A percentile compares a stretch with the other conserved stretches of the same genome.
These are phyloP conservation scores for Aspergillus sparsus DNA, from an alignment of 495 filamentous ascomycete genomes.

Conservation along the genomic window DNA sequence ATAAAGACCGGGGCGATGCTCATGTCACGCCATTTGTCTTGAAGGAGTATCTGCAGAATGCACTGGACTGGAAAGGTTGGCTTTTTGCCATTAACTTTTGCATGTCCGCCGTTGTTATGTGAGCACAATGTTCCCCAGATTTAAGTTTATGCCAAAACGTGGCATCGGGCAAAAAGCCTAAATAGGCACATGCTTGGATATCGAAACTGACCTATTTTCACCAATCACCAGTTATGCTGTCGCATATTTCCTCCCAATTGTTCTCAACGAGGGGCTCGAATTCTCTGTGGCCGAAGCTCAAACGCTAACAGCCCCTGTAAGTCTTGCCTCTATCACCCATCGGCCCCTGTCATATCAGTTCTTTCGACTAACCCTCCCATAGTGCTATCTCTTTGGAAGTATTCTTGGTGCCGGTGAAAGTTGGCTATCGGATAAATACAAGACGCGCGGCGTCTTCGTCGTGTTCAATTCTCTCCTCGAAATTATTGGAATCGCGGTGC, in stretches of 20 bases:
- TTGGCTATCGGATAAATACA: constrained; percentile 17
- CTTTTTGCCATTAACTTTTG: constrained; percentile 52
- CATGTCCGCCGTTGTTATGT: constrained; percentile 28
- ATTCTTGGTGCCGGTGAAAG: constrained; percentile 10
- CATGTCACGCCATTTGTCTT: constrained; percentile 42
- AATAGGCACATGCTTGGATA: too few species aligned
- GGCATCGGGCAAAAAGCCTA: too few species aligned
- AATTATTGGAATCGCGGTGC: constrained; percentile 9
- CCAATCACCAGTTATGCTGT: constrained; percentile 9
- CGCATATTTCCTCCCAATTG: constrained; percentile 16
- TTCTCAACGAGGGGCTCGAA: constrained; percentile 9
- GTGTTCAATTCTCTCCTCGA: constrained; percentile 13
- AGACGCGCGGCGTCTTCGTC: constrained; percentile 9
- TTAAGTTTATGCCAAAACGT: background rate
- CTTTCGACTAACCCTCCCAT: background rate
- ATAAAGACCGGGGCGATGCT: constrained; percentile 55
- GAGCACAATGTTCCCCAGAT: constrained; percentile 29
- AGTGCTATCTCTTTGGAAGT: constrained; percentile 16
- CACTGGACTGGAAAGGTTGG: constrained; percentile 56
- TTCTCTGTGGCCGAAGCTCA: constrained; percentile 11
- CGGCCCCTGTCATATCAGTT: background rate
- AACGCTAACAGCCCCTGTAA: constrained; percentile 14
- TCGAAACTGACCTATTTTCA: too few species aligned
- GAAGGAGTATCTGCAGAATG: constrained; percentile 43
- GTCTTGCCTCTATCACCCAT: background rate